These are phyloP conservation scores for Euphrasia arctica DNA, from an alignment of 305 asterid genomes.

Conservation along the genomic window DNA sequence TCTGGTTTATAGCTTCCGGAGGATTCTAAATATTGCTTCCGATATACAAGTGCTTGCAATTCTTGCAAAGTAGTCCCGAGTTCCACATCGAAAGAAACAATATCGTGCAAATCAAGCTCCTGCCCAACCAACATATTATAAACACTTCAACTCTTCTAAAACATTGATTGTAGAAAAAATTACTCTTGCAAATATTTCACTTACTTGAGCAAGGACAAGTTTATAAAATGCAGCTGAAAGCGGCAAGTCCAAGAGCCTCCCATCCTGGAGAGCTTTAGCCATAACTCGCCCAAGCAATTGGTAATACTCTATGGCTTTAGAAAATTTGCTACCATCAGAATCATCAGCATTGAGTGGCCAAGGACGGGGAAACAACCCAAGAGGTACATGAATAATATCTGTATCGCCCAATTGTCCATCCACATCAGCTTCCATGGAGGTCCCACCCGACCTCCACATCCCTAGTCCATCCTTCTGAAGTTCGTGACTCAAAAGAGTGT, in stretches of 20 bases:
- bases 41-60: constrained; percentile 78
- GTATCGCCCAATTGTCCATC: constrained; percentile 35
- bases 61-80: constrained; percentile 88
- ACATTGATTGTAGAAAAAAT: neutral
- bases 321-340: constrained; percentile 62
- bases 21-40: constrained; percentile 66
- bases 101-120: constrained; percentile 96
- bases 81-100: constrained; percentile 71
- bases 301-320: constrained; percentile 66
- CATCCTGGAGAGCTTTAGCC: constrained; percentile 99
- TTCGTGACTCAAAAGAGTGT: constrained; percentile 93
- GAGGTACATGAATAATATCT: constrained; percentile 72
- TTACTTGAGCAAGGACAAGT: constrained; percentile 83
- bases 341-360: constrained; percentile 72
- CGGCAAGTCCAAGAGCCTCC: constrained; percentile 97
- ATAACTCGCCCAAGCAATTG: constrained; percentile 88
- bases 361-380: constrained; percentile 95
- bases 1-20: constrained; percentile 46
- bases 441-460: constrained; percentile 77
- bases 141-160: neutral
- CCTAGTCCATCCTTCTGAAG: constrained; percentile 82
- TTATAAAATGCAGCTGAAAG: constrained; percentile 82
- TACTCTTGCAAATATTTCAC: constrained; percentile 15
- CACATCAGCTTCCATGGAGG: constrained; percentile 57
- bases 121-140: constrained; percentile 33